Percentiles rank a stretch among this genome's conserved stretches.
Evolutionary conservation across 2,329 filamentous ascomycete genomes (phyloP).

Genomic region (Ascochyta lentis): DNA sequence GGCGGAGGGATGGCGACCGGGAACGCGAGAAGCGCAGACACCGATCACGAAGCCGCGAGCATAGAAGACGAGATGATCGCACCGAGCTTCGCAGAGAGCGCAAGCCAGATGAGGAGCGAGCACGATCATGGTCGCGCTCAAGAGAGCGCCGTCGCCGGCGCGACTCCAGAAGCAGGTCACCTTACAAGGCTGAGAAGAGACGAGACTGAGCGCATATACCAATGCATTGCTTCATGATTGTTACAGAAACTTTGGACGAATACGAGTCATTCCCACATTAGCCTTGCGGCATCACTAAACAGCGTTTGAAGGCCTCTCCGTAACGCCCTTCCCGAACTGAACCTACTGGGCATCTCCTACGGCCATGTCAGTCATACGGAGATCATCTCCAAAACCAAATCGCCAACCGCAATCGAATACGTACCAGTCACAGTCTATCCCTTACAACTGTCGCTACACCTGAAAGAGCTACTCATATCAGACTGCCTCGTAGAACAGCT

Average conservation of each 20-base stretch:
- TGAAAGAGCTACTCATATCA: not conserved
- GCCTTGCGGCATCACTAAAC: no score
- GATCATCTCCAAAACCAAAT: not conserved
- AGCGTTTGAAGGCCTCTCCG: no score
- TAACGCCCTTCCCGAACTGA: no score
- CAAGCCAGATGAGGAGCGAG: slow-evolving; percentile 32
- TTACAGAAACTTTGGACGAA: no score
- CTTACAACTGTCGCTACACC: not conserved
- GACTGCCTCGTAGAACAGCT: not conserved
- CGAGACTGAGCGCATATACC: slow-evolving; percentile 13
- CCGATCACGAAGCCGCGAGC: slow-evolving; percentile 39
- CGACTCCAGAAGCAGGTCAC: slow-evolving; percentile 30
- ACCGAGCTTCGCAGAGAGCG: slow-evolving; percentile 31
- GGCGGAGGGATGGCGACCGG: slow-evolving; percentile 31
- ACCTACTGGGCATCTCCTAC: not conserved
- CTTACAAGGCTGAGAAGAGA: slow-evolving; percentile 20
- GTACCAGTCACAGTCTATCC: not conserved
- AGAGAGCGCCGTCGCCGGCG: slow-evolving; percentile 24
- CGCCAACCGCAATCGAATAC: not conserved
- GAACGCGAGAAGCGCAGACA: slow-evolving; percentile 41
- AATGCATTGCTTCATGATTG: not conserved
- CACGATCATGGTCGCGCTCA: slow-evolving; percentile 17
- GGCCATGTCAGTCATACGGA: not conserved
- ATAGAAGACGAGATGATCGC: slow-evolving; percentile 32
- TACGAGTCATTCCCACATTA: no score